phyloP scores from a whole-genome alignment of 352 stramenopile species.

The Globisporangium canariense region DNA sequence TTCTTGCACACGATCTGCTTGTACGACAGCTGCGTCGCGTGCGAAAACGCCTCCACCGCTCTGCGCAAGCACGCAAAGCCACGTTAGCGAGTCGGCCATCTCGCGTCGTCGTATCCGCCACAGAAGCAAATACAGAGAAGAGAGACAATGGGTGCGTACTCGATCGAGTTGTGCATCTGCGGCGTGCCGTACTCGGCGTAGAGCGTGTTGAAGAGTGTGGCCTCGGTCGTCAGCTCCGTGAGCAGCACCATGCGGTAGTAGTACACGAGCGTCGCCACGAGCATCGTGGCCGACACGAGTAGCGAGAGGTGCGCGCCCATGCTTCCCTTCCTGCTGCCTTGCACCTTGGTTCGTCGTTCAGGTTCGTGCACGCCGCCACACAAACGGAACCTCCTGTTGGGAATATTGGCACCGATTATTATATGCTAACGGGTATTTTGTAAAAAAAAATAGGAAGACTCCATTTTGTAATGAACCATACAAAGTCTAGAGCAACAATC shows the following conservation, averaged over 20 bases:
- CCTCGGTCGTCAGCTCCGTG: slow-evolving; percentile 66
- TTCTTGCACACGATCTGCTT: slow-evolving; percentile 47
- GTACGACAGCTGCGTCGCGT: slow-evolving; percentile 27
- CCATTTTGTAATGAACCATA: too few species aligned
- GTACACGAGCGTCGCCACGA: slow-evolving; percentile 58
- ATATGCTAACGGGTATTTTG: too few species aligned
- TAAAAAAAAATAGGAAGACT: too few species aligned
- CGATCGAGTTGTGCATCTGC: slow-evolving; percentile 53
- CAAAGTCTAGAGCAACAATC: too few species aligned
- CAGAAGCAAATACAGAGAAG: background rate
- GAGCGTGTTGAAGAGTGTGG: slow-evolving; percentile 71
- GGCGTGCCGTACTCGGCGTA: slow-evolving; percentile 65
- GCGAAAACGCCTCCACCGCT: slow-evolving; percentile 57
- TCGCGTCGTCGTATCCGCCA: too few species aligned
- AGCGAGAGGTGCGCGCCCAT: slow-evolving; percentile 52
- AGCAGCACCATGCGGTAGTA: slow-evolving; percentile 76
- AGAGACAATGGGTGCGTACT: slow-evolving; percentile 24
- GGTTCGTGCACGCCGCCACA: too few species aligned
- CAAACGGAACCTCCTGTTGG: too few species aligned
- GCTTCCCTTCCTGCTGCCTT: background rate
- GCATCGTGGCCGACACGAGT: slow-evolving; percentile 49
- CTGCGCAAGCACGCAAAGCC: slow-evolving; percentile 12
- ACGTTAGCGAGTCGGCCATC: background rate
- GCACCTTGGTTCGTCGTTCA: background rate
- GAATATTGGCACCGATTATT: too few species aligned